phyloP scores from a whole-genome alignment of 768 basidiomycete genomes.

The Coprinopsis marcescibilis region DNA sequence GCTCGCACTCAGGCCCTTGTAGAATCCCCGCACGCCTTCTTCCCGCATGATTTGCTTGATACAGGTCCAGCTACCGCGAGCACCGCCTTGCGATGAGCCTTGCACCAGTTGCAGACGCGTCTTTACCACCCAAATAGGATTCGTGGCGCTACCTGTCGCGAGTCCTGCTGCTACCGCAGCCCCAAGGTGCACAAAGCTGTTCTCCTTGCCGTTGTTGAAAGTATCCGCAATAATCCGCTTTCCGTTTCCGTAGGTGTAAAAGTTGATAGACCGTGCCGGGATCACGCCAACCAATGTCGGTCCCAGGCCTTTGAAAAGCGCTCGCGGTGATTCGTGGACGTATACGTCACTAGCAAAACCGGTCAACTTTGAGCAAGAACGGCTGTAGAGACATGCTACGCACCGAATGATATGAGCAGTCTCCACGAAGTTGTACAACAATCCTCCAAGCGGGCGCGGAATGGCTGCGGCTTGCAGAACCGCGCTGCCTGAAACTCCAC shows the following conservation, averaged over 20 bases:
- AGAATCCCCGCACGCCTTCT: constrained; percentile 85
- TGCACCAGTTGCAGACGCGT: constrained; percentile 79
- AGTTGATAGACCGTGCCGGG: constrained; percentile 95
- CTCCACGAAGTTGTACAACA: constrained; percentile 93
- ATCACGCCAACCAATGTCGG: constrained; percentile 93
- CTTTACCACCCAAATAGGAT: constrained; percentile 99
- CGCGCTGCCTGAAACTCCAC: constrained; percentile 7
- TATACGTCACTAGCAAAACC: constrained; percentile 68
- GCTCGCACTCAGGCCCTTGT: constrained; percentile 92
- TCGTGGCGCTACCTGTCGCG: constrained; percentile 83
- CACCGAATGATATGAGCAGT: constrained; percentile 87
- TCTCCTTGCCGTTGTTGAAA: constrained; percentile 79
- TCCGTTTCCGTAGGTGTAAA: constrained; percentile 96
- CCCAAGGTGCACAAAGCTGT: constrained; percentile 75
- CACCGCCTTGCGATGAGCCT: constrained; percentile 16
- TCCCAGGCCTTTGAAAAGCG: constrained; percentile 91
- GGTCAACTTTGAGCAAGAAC: background rate
- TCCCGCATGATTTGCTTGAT: constrained; percentile 71
- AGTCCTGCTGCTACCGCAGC: constrained; percentile 88
- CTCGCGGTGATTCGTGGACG: constrained; percentile 78
- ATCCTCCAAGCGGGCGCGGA: constrained; percentile 25
- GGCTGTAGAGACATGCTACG: constrained; percentile 9
- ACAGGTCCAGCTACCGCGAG: constrained; percentile 53
- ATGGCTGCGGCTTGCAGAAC: constrained; percentile 11
- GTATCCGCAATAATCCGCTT: constrained; percentile 83